Conservation (phyloP, 1,284 basidiomycete species). For the Trametes sp. region DNA sequence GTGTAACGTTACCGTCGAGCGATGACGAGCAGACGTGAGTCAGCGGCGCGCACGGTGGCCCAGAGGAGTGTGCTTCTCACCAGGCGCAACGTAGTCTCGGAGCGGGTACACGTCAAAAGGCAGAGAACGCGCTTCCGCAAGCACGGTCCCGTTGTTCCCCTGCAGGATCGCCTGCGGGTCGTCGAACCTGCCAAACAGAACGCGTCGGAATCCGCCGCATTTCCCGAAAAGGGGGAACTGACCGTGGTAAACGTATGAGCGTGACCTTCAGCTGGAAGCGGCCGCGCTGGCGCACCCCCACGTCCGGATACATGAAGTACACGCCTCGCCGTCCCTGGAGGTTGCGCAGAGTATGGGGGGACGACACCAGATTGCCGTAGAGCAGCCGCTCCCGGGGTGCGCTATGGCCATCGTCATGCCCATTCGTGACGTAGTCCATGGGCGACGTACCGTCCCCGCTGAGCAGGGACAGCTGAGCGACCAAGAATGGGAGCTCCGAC, state of each 20-base stretch:
- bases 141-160: slow-evolving; percentile 57
- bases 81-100: slow-evolving; percentile 77
- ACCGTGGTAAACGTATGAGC: slow-evolving; percentile 81
- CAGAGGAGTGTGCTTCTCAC: slow-evolving; percentile 54
- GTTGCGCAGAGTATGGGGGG: slow-evolving; percentile 79
- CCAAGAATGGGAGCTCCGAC: slow-evolving; percentile 82
- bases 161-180: slow-evolving; percentile 55
- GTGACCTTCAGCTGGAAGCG: slow-evolving; percentile 79
- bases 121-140: slow-evolving; percentile 75
- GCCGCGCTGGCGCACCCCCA: slow-evolving; percentile 81
- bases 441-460: slow-evolving; percentile 64
- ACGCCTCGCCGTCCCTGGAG: slow-evolving; percentile 78
- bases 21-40: slow-evolving; percentile 2
- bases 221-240: slow-evolving; percentile 44
- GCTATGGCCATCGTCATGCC: slow-evolving; percentile 44
- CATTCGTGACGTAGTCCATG: slow-evolving; percentile 62
- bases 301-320: slow-evolving; percentile 91
- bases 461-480: slow-evolving; percentile 79
- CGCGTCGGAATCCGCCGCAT: slow-evolving; percentile 1
- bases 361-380: slow-evolving; percentile 87
- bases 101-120: slow-evolving; percentile 81
- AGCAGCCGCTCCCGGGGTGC: slow-evolving; percentile 72
- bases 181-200: slow-evolving; percentile 16
- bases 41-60: background rate
- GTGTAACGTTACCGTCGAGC: no score